Evolutionary conservation across 495 filamentous ascomycete genomes (phyloP).

Genomic region (Aspergillus incahuasiensis): DNA sequence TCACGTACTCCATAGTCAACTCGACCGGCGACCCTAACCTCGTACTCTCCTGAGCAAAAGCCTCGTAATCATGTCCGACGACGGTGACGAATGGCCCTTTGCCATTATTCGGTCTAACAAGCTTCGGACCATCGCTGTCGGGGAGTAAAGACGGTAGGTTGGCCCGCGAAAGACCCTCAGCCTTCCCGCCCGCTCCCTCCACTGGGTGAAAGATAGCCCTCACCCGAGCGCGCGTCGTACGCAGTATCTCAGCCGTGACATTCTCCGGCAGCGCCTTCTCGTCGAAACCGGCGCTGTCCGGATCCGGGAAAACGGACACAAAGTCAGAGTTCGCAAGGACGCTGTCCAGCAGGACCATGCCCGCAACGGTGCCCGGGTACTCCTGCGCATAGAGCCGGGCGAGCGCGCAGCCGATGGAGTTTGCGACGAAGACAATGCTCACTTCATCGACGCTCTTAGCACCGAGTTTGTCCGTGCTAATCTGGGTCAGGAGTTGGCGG

Average conservation of each 20-base stretch:
- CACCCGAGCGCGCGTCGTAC: constrained; percentile 39
- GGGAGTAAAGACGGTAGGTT: constrained; percentile 48
- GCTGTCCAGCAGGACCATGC: constrained; percentile 55
- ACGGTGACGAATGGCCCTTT: constrained; percentile 44
- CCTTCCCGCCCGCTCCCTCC: constrained; percentile 37
- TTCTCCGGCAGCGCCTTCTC: constrained; percentile 27
- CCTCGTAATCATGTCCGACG: constrained; percentile 57
- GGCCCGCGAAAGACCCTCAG: constrained; percentile 51
- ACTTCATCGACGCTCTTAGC: constrained; percentile 3
- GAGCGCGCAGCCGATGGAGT: constrained; percentile 57
- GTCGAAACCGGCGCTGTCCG: constrained; percentile 48
- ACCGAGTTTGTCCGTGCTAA: constrained; percentile 23
- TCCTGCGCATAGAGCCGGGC: constrained; percentile 50
- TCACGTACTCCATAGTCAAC: constrained; percentile 47
- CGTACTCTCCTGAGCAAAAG: constrained; percentile 39
- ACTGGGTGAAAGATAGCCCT: constrained; percentile 46
- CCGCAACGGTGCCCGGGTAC: constrained; percentile 43
- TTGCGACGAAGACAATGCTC: constrained; percentile 27
- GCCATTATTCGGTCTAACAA: constrained; percentile 30
- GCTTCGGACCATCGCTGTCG: neutral
- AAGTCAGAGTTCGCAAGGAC: constrained; percentile 59
- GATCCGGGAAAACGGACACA: constrained; percentile 56
- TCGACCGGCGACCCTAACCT: constrained; percentile 36
- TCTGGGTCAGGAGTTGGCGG: constrained; percentile 42
- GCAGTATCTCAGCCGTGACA: constrained; percentile 33